phyloP scores from a whole-genome alignment of 768 basidiomycete species.

The Rhodotorula toruloides region DNA sequence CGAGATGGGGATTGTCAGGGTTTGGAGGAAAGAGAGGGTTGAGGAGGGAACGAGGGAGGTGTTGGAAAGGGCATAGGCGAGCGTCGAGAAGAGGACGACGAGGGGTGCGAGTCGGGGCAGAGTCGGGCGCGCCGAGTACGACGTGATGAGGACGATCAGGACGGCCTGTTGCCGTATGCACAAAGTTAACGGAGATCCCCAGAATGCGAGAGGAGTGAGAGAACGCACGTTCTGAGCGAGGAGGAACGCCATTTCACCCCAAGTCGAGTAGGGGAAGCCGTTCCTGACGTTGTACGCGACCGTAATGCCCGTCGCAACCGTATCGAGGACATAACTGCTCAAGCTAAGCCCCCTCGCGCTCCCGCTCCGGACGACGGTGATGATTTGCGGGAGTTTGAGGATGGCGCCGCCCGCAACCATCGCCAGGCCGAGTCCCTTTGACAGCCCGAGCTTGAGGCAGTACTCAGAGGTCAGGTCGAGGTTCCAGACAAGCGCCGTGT shows the following conservation, averaged over 20 bases:
- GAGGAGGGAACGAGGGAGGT: conserved; percentile 48
- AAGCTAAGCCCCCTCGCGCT: conserved; percentile 85
- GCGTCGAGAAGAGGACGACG: conserved; percentile 45
- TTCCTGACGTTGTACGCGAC: conserved; percentile 80
- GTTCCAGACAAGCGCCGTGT: conserved; percentile 79
- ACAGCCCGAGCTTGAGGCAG: conserved; percentile 85
- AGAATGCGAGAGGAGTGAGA: conserved; percentile 3
- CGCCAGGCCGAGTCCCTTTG: conserved; percentile 85
- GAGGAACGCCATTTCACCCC: conserved; percentile 94
- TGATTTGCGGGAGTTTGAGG: conserved; percentile 92
- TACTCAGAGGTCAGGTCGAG: conserved; percentile 67
- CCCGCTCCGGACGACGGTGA: conserved; percentile 64
- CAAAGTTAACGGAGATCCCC: conserved; percentile 50
- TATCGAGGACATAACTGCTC: conserved; percentile 82
- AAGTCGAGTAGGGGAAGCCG: conserved; percentile 89
- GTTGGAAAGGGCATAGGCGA: conserved; percentile 51
- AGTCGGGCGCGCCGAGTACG: conserved; percentile 40
- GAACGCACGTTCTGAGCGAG: conserved; percentile 36
- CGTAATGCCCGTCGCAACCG: conserved; percentile 80
- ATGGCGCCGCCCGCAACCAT: conserved; percentile 80
- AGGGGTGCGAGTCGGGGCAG: conserved; percentile 45
- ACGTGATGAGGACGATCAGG: conserved; percentile 36
- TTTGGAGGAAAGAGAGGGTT: conserved; percentile 65
- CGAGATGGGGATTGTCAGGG: conserved; percentile 81
- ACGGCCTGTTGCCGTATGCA: conserved; percentile 13